Percentiles rank a stretch among this genome's conserved stretches.
These are phyloP conservation scores for Colletotrichum euphorbiae DNA, from an alignment of 2,329 filamentous ascomycete genomes.

Conservation along the genomic window DNA sequence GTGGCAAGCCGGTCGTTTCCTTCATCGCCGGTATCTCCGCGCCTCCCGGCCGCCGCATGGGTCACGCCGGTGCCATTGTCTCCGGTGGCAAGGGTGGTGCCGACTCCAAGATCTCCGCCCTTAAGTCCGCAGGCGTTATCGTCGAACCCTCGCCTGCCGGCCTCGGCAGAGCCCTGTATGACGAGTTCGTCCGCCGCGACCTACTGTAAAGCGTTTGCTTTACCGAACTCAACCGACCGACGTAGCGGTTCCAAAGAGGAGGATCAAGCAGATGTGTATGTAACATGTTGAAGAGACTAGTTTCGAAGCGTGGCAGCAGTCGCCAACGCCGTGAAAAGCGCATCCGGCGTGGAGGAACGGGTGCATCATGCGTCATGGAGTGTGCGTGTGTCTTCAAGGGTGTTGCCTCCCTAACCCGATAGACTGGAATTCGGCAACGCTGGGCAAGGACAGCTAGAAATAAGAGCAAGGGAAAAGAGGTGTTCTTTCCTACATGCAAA, in stretches of 20 bases:
- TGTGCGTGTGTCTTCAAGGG: constrained; percentile 7
- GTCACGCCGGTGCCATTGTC: constrained; percentile 98
- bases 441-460: constrained; percentile 7
- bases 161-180: constrained; percentile 92
- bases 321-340: background rate
- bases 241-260: constrained; percentile 16
- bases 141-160: constrained; percentile 94
- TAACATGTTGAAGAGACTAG: constrained; percentile 38
- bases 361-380: constrained; percentile 6
- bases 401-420: constrained; percentile 17
- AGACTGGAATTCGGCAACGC: constrained; percentile 25
- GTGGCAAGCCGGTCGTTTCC: constrained; percentile 91
- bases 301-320: constrained; percentile 31
- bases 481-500: background rate
- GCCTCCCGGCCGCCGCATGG: constrained; percentile 96
- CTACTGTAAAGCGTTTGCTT: constrained; percentile 75
- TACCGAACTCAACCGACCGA: background rate
- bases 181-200: constrained; percentile 96
- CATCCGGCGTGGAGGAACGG: constrained; percentile 15
- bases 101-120: constrained; percentile 96
- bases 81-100: constrained; percentile 97
- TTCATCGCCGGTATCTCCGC: constrained; percentile 99
- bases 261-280: constrained; percentile 34
- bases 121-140: constrained; percentile 92
- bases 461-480: background rate